Evolutionary conservation across 2,329 filamentous ascomycete species (phyloP).

Genomic region (Calonectria naviculata): DNA sequence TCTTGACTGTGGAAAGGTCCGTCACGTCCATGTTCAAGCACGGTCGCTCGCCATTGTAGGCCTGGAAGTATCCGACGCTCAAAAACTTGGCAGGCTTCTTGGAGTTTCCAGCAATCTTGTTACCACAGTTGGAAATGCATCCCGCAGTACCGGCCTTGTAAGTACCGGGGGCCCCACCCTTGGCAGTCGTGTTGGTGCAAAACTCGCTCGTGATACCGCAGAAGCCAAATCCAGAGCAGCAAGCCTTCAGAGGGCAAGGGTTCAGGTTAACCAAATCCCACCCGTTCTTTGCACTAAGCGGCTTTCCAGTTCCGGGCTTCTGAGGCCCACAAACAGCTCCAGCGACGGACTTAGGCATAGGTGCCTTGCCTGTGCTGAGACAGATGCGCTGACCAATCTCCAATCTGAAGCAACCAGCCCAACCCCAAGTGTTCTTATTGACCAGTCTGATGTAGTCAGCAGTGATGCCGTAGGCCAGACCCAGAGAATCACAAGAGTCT

Average conservation of each 20-base stretch:
- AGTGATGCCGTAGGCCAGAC: conserved; percentile 46
- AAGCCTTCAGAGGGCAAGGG: conserved; percentile 56
- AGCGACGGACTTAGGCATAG: conserved; percentile 45
- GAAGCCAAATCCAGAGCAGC: conserved; percentile 55
- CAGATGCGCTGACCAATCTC: conserved; percentile 44
- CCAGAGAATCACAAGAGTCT: conserved; percentile 48
- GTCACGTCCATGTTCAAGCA: conserved; percentile 46
- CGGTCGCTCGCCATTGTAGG: conserved; percentile 41
- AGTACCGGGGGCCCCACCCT: conserved; percentile 42
- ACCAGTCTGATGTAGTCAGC: conserved; percentile 48
- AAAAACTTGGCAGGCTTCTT: conserved; percentile 38
- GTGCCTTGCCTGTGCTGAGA: conserved; percentile 46
- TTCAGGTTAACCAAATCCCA: conserved; percentile 53
- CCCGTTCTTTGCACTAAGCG: conserved; percentile 37
- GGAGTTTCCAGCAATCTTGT: conserved; percentile 42
- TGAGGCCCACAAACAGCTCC: conserved; percentile 49
- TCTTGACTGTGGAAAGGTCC: conserved; percentile 29
- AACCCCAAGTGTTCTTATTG: conserved; percentile 54
- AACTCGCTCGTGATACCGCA: conserved; percentile 58
- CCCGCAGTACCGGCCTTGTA: conserved; percentile 36
- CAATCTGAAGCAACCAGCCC: conserved; percentile 46
- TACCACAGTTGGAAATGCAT: conserved; percentile 48
- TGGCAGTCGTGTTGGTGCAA: conserved; percentile 47
- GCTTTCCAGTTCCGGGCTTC: conserved; percentile 40
- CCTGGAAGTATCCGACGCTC: conserved; percentile 48